A percentile compares a stretch with the other conserved stretches of the same genome.
Conservation (phyloP, 441 rosid species). For the Erysimum cheiri region DNA sequence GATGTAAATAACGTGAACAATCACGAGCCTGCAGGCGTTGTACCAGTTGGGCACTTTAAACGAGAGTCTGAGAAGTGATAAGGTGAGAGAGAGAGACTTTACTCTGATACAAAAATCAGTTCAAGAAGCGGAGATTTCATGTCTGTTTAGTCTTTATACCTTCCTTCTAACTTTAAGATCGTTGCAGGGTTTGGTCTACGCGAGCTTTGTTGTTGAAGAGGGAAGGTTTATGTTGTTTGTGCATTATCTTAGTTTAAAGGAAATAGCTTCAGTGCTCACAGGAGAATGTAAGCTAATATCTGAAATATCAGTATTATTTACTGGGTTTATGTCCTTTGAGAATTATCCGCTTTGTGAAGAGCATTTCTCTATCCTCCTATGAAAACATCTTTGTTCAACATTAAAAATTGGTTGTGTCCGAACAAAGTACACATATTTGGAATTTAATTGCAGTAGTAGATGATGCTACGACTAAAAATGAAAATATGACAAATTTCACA, state of each 20-base stretch:
- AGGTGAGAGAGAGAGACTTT: conserved; percentile 15
- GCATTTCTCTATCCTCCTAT: neutral
- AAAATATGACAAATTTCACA: no score
- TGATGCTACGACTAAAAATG: no score
- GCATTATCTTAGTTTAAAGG: conserved; percentile 41
- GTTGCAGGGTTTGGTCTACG: conserved; percentile 27
- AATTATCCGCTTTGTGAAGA: no score
- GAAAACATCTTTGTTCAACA: neutral
- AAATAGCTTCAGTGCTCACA: conserved; percentile 23
- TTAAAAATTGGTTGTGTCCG: neutral
- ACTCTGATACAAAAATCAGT: conserved; percentile 16
- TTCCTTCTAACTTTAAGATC: neutral
- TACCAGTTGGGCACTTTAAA: conserved; percentile 67
- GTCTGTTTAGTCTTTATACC: neutral
- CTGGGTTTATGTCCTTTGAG: no score
- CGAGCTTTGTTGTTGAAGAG: conserved; percentile 26
- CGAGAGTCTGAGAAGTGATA: conserved; percentile 67
- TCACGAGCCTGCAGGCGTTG: conserved; percentile 59
- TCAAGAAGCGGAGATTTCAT: neutral
- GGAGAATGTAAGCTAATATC: conserved; percentile 33
- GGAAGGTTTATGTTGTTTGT: conserved; percentile 36
- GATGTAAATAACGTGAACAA: conserved; percentile 55
- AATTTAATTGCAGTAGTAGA: neutral
- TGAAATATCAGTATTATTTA: conserved; percentile 8
- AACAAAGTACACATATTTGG: no score